Base-by-base conservation (phyloP, 306 rosid genomes). In the Vicia sativa region DNA sequence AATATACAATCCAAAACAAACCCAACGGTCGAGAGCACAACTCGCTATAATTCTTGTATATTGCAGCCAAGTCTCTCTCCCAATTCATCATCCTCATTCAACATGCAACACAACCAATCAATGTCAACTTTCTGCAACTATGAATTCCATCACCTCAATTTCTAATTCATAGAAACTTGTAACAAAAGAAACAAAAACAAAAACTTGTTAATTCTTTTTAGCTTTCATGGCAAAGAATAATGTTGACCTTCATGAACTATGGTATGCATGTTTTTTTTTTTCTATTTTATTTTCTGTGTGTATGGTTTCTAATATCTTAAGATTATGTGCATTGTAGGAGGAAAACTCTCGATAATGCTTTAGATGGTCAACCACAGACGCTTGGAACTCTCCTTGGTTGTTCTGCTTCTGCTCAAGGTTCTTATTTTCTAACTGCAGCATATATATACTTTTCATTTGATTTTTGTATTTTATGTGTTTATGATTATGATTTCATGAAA, bases 401-500 rank as follows among this genome's bases (percentile, higher is more conserved):
- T 43, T 77, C 79, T 35, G 66, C 83, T 71, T 91, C 90, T 18
- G 87, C 90, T 15, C 89, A 82, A 65, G 97, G 97, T 85, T 76
- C 38, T 73, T 48, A 7, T 14, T 46, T 55, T 72, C 37, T n/a
- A 6, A 66, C 18, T 67, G 9, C 52, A n/a, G n/a, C n/a, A n/a
- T n/a, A 62, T 39, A 7, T 48, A 14, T 13, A 44, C 11, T 9
- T 39, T 39, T 2, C 11, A 11, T 39, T 2, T 10, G 4, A 0
- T 13, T 43, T 43, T 43, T 5, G 49, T 4, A 12, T 43, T 43
- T 5, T 12, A 44, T 15, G 7, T 19, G 2, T 19, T 70, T 25
- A 26, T 68, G 10, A 39, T 46, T 57, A 13, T 52, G 11, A 42
- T 62, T 48, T 34, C 66, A 23, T 63, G 58, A 4, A 50, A 54